phyloP scores from a whole-genome alignment of 192 early-diverging fungal genomes.

The Globomyces pollinis-pini region DNA sequence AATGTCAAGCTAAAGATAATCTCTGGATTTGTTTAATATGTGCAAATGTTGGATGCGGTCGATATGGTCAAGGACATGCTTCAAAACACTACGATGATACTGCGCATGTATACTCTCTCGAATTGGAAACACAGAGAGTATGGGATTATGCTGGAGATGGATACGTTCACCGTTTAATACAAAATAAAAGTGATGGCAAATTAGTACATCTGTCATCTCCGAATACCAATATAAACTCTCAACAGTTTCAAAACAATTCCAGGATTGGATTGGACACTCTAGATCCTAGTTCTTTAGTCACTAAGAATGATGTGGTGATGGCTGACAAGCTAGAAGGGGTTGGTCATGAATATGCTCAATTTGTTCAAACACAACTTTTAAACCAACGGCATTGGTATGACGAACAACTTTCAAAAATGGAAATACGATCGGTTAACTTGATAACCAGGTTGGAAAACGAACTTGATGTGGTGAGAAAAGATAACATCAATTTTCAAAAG shows the following conservation, averaged over 20 bases:
- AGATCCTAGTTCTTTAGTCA: neutral
- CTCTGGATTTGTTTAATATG: constrained; percentile 98
- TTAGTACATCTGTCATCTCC: constrained; percentile 73
- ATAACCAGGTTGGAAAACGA: neutral
- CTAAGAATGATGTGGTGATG: constrained; percentile 7
- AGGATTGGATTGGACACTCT: constrained; percentile 5
- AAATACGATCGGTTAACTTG: constrained; percentile 13
- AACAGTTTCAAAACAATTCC: neutral
- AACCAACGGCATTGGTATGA: constrained; percentile 85
- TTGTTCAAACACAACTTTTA: constrained; percentile 79
- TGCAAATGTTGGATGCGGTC: constrained; percentile 90
- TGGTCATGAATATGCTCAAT: constrained; percentile 70
- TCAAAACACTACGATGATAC: constrained; percentile 79
- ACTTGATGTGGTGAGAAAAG: constrained; percentile 4
- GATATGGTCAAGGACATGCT: constrained; percentile 86
- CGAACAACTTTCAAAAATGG: constrained; percentile 39
- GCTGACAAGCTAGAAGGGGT: constrained; percentile 70
- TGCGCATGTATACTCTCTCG: constrained; percentile 80
- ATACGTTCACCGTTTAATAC: constrained; percentile 90
- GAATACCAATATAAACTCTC: neutral
- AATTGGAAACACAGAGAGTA: constrained; percentile 90
- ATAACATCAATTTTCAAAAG: constrained; percentile 1
- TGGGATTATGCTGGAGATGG: constrained; percentile 99
- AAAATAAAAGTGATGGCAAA: constrained; percentile 86
- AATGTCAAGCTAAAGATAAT: constrained; percentile 66